Base-by-base conservation (phyloP, 1,284 basidiomycete genomes). In the Bondarzewia mesenterica region DNA sequence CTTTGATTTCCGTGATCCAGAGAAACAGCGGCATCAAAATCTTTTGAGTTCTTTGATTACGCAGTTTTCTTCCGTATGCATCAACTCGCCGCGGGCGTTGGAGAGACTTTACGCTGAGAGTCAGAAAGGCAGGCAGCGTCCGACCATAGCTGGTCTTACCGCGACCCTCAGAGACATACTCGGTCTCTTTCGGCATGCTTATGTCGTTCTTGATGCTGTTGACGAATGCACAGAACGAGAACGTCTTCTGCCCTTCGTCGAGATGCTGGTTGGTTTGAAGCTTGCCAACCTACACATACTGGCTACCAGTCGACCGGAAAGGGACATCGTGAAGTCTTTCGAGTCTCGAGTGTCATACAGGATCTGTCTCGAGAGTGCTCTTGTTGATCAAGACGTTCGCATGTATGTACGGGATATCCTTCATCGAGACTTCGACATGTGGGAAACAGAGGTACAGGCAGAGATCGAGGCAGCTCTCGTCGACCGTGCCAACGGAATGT, bases 201-300 rank as follows among this genome's bases (percentile, higher is more conserved):
- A 45, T n/a, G 22, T 49, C 21, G 26, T 45, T 18, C 20, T 49
- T 7, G 48, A 49, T 38, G 48, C 43, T 15, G 21, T 49, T 1
- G 48, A 49, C 10, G 43, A 49, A 39, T 49, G 48, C 39, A 40
- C 39, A 20, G 39, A 40, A n/a, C 29, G 29, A 32, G 29, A 10
- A n/a, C 22, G 14, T 20, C 14, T 40, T 14, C 22, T 40, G 5
- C 39, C n/a, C 14, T 40, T 40, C 4, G 5, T 40, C 16, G 39
- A 22, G 20, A 20, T 18, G 16, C 15, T 40, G 18, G 21, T 16
- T n/a, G 14, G 16, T 6, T 18, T 14, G 18, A 40, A 40, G 14
- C 22, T 22, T 14, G 5, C 10, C 21, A 7, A 6, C 7, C 18
- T 40, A 20, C 39, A 20, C 21, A 14, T 40, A 7, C 20, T 40